Conservation (phyloP, 2,329 filamentous ascomycete genomes). For the Drechmeria coniospora region DNA sequence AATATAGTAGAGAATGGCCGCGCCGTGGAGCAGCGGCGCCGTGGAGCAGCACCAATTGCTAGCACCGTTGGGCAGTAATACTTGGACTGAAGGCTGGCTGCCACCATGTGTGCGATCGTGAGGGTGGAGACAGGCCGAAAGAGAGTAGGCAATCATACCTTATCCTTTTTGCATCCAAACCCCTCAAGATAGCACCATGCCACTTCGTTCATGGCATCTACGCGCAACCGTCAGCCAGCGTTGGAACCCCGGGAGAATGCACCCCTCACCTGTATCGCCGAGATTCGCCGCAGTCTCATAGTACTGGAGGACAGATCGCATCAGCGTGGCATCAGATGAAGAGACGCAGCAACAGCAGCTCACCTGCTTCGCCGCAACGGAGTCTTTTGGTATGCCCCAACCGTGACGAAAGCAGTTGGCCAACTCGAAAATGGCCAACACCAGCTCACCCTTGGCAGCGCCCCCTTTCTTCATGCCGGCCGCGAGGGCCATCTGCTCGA, state of each 20-base stretch:
- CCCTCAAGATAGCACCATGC: slow-evolving; percentile 94
- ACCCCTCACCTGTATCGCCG: slow-evolving; percentile 57
- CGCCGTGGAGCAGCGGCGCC: too few species aligned
- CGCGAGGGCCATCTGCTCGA: slow-evolving; percentile 72
- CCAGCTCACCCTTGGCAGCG: slow-evolving; percentile 86
- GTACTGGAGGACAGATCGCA: slow-evolving; percentile 40
- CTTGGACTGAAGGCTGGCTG: too few species aligned
- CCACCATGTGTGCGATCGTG: not conserved
- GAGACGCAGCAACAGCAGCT: slow-evolving; percentile 9
- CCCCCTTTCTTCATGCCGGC: slow-evolving; percentile 88
- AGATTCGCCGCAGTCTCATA: slow-evolving; percentile 96
- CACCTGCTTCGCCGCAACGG: slow-evolving; percentile 64
- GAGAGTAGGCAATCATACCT: slow-evolving; percentile 47
- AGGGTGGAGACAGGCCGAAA: not conserved
- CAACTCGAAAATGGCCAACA: slow-evolving; percentile 91
- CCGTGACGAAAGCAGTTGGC: slow-evolving; percentile 87
- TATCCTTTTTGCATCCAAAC: slow-evolving; percentile 96
- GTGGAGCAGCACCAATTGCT: too few species aligned
- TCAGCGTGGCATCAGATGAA: slow-evolving; percentile 14
- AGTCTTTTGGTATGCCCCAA: slow-evolving; percentile 80
- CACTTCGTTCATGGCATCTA: slow-evolving; percentile 92
- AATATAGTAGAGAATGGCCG: too few species aligned
- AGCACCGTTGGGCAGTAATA: too few species aligned
- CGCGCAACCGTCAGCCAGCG: slow-evolving; percentile 3
- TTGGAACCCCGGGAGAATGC: not conserved